phyloP scores from a whole-genome alignment of 2,329 filamentous ascomycete species.

The Tolypocladium tundrense region DNA sequence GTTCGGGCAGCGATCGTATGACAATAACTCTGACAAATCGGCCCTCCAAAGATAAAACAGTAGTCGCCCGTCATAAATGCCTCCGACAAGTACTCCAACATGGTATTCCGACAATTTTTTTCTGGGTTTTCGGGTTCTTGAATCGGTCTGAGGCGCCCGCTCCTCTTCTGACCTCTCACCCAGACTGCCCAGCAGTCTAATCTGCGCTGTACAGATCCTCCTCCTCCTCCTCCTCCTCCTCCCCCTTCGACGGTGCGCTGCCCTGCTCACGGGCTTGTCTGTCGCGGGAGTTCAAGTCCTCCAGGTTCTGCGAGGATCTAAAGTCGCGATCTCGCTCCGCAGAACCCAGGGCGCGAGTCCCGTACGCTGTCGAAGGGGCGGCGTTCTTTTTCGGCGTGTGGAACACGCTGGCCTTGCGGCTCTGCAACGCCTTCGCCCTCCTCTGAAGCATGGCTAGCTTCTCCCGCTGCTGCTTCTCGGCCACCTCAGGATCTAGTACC shows the following conservation, averaged over 20 bases:
- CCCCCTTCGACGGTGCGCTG: background rate
- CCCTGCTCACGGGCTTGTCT: background rate
- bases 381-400: background rate
- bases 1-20: no score
- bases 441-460: background rate
- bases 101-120: no score
- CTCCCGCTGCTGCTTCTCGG: background rate
- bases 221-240: background rate
- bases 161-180: background rate
- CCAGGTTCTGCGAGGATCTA: constrained; percentile 2
- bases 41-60: background rate
- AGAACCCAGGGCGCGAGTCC: constrained; percentile 1
- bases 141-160: background rate
- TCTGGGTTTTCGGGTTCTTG: no score
- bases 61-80: no score
- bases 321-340: constrained; percentile 1
- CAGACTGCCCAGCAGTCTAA: background rate
- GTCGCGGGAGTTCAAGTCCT: constrained; percentile 1
- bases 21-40: background rate
- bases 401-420: background rate
- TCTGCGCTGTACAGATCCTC: background rate
- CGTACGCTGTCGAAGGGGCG: constrained; percentile 1
- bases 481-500: background rate
- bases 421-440: background rate
- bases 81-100: no score